These are phyloP conservation scores for Fusarium equiseti DNA, from an alignment of 2,329 filamentous ascomycete genomes.

Conservation along the genomic window DNA sequence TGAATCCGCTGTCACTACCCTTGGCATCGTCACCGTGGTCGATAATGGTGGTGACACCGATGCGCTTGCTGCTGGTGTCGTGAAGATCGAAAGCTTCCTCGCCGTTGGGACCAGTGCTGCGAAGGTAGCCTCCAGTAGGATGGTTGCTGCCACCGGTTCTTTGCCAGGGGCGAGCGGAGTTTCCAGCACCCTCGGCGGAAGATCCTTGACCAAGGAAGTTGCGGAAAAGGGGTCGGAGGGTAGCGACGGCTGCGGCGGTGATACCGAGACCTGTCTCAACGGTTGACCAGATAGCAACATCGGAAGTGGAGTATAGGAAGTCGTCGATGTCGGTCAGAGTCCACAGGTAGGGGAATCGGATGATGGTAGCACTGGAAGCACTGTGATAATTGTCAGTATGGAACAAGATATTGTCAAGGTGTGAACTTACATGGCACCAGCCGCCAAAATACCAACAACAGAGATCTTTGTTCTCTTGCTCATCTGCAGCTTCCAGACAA, in stretches of 20 bases:
- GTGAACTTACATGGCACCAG: slow-evolving; percentile 23
- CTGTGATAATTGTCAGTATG: neutral
- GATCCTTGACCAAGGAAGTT: slow-evolving; percentile 21
- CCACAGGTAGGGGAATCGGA: slow-evolving; percentile 58
- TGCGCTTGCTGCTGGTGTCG: slow-evolving; percentile 20
- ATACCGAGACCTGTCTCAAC: slow-evolving; percentile 59
- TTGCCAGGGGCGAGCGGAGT: slow-evolving; percentile 39
- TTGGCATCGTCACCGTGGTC: slow-evolving; percentile 29
- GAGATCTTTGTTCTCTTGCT: slow-evolving; percentile 54
- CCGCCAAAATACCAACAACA: slow-evolving; percentile 46
- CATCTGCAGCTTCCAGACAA: slow-evolving; percentile 58
- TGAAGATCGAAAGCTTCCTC: slow-evolving; percentile 24
- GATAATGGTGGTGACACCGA: slow-evolving; percentile 43
- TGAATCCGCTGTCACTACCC: neutral
- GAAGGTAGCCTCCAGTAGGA: slow-evolving; percentile 35
- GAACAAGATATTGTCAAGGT: rapidly evolving
- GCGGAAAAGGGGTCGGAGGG: slow-evolving; percentile 45
- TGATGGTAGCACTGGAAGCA: slow-evolving; percentile 56
- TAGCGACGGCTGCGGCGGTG: slow-evolving; percentile 55
- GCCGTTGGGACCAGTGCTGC: slow-evolving; percentile 26
- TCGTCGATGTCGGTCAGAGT: slow-evolving; percentile 53
- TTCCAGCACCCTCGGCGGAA: slow-evolving; percentile 21
- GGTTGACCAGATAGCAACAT: slow-evolving; percentile 60
- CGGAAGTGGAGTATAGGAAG: slow-evolving; percentile 58
- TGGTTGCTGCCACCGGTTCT: slow-evolving; percentile 37